These are phyloP conservation scores for Naganishia sp. DNA, from an alignment of 1,284 basidiomycete species.

Conservation along the genomic window DNA sequence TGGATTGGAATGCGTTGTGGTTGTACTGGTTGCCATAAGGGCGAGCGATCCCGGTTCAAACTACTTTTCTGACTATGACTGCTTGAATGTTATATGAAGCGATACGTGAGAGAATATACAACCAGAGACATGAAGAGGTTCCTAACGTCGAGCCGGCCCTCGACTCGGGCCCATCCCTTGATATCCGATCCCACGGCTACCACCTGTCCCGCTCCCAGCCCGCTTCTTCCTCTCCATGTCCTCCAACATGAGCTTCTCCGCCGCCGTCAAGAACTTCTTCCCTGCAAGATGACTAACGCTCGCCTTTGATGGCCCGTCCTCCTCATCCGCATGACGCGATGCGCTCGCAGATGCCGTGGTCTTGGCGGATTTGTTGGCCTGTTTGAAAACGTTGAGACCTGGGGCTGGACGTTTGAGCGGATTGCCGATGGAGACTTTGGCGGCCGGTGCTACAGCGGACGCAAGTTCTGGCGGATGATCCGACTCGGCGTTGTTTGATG, in stretches of 20 bases:
- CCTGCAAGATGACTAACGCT: conserved; percentile 48
- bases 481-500: conserved; percentile 16
- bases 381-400: conserved; percentile 68
- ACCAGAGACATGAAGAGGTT: background rate
- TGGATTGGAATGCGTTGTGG: too few species aligned
- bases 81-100: too few species aligned
- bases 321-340: conserved; percentile 43
- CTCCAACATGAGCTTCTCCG: conserved; percentile 81
- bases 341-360: conserved; percentile 56
- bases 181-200: conserved; percentile 32
- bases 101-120: background rate
- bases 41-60: too few species aligned
- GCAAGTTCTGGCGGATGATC: conserved; percentile 12
- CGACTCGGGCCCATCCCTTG: conserved; percentile 33
- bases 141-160: conserved; percentile 28
- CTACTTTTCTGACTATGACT: too few species aligned
- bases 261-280: conserved; percentile 66
- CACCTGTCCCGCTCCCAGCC: conserved; percentile 57
- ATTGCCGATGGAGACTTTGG: conserved; percentile 39
- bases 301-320: conserved; percentile 52
- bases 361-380: conserved; percentile 57
- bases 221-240: conserved; percentile 80
- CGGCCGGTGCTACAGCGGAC: conserved; percentile 20
- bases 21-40: too few species aligned
- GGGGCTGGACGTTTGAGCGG: conserved; percentile 55